These are phyloP conservation scores for Hanseniaspora clermontiae DNA, from an alignment of 805 yeast species.

Conservation along the genomic window DNA sequence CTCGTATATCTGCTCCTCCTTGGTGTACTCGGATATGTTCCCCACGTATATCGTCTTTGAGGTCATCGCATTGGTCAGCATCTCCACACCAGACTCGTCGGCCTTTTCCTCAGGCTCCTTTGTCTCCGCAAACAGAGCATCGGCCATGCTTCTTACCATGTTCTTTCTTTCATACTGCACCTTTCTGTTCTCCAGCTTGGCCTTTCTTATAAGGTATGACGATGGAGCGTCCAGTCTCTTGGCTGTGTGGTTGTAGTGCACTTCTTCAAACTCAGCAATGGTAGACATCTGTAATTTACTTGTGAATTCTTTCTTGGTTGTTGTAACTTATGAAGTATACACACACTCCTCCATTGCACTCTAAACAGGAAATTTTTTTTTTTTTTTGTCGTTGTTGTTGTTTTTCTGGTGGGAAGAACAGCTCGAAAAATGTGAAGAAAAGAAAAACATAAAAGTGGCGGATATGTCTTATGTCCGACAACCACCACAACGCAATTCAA, in stretches of 20 bases:
- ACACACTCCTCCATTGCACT: no score
- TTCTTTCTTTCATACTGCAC: slow-evolving; percentile 56
- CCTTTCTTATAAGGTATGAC: slow-evolving; percentile 51
- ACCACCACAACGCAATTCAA: no score
- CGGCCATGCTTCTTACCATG: slow-evolving; percentile 50
- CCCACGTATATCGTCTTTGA: slow-evolving; percentile 84
- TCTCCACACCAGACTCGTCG: slow-evolving; percentile 50
- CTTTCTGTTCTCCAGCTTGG: slow-evolving; percentile 38
- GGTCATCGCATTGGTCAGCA: slow-evolving; percentile 49
- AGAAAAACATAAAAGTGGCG: no score
- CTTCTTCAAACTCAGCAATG: slow-evolving; percentile 38
- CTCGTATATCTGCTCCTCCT: slow-evolving; percentile 90
- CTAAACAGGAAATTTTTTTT: no score
- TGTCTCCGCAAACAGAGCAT: slow-evolving; percentile 83
- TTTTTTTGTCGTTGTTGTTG: no score
- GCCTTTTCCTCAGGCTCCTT: slow-evolving; percentile 69
- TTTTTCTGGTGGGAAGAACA: no score
- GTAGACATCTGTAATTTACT: slow-evolving; percentile 25
- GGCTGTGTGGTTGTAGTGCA: slow-evolving; percentile 50
- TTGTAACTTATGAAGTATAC: no score
- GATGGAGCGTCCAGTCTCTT: slow-evolving; percentile 63
- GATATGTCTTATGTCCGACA: no score
- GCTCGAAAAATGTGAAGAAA: no score
- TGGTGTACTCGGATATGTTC: slow-evolving; percentile 74
- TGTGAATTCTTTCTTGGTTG: not conserved